phyloP scores from a whole-genome alignment of 441 rosid genomes.

The Rhodomyrtus psidioides region DNA sequence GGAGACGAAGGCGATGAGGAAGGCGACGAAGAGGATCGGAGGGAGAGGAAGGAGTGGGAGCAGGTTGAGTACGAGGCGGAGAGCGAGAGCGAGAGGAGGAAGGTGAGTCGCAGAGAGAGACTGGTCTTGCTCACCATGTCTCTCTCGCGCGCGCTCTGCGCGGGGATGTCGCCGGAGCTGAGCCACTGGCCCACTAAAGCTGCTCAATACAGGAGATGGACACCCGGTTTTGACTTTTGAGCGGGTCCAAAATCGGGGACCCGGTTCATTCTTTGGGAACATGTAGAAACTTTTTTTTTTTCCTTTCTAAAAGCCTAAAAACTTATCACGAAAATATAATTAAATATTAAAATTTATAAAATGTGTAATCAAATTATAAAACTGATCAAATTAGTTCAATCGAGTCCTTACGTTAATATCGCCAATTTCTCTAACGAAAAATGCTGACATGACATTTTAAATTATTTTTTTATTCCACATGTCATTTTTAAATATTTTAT shows the following conservation, averaged over 20 bases:
- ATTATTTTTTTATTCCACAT: too few relatives aligned
- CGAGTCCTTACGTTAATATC: rapidly evolving
- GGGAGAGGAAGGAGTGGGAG: constrained; percentile 6
- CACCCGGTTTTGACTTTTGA: too few relatives aligned
- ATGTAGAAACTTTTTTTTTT: neutral
- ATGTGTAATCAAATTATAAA: too few relatives aligned
- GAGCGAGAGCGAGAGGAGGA: constrained; percentile 39
- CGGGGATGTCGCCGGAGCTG: neutral
- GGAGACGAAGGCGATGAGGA: constrained; percentile 8
- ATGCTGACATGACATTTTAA: too few relatives aligned
- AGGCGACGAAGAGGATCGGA: constrained; percentile 1
- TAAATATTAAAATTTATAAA: too few relatives aligned
- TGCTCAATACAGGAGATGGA: too few relatives aligned
- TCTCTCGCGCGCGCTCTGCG: neutral
- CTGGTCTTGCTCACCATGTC: constrained; percentile 24
- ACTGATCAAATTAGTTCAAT: too few relatives aligned
- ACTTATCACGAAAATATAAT: too few relatives aligned
- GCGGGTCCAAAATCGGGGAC: too few relatives aligned
- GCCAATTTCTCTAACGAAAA: too few relatives aligned
- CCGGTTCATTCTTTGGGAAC: neutral
- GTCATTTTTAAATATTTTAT: too few relatives aligned
- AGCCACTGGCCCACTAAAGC: neutral
- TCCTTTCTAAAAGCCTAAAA: too few relatives aligned
- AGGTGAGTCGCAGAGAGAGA: constrained; percentile 34
- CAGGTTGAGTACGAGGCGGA: constrained; percentile 28